Base-by-base conservation (phyloP, 1,284 basidiomycete genomes). In the Pseudozyma sp. region DNA sequence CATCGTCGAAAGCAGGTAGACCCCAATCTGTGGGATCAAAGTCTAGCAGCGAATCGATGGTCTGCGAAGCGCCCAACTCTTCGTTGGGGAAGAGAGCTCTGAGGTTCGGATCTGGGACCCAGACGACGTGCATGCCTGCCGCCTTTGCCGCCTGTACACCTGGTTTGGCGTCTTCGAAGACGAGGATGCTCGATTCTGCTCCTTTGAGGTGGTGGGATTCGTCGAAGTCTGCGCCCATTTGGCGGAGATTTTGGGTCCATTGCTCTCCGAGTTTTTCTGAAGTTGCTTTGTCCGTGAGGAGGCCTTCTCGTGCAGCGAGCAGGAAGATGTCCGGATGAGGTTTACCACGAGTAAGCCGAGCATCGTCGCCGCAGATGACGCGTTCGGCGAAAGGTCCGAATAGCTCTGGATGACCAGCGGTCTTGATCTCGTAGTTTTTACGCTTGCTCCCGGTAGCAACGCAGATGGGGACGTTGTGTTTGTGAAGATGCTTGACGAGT, bases 261-360 rank as follows among this genome's bases (percentile, higher is more conserved):
- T 57, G 29, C 2, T 55, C 50, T 2, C 74, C 76, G 14, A 75
- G 53, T 39, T 58, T 58, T 34, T 60, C 43, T 7, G 13, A 46
- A 4, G 68, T 67, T 7, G 30, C 29, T 7, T 64, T n/a, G 11
- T 66, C 56, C 9, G 51, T 49, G 8, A 78, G 68, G 24, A 85
- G 60, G 6, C 81, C 81, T 39, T 79, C 68, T 7, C 72, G 43
- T 10, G 83, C 83, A 10, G 84, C 84, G 4, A 81, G 70, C 9
- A 85, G 68, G 65, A 85, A 85, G 54, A 84, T 77, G 55, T 84
- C 84, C 2, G 84, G 83, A 49, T 59, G 49, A 10, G 84, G 84
- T 63, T 85, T 85, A 10, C 83, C 84, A 24, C 82, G 62, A 1
- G 56, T 70, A 24, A 84, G 45, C 4, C 79, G 53, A 0, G 63